phyloP scores from a whole-genome alignment of 129 eudicot species.

The Centaurea solstitialis region DNA sequence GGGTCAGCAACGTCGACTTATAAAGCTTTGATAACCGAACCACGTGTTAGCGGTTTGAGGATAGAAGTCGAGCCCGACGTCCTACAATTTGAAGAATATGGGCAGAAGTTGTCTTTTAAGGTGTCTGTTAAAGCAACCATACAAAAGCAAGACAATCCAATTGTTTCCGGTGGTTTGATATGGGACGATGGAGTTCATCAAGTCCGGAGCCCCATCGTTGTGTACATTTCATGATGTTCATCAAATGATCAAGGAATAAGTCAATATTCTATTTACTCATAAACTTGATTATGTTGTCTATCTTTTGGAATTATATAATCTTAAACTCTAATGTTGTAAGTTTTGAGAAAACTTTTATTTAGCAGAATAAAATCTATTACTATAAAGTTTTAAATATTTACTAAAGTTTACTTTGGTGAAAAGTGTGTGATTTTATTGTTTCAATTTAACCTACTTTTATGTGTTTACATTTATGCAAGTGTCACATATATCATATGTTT shows the following conservation, averaged over 20 bases:
- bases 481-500: no score
- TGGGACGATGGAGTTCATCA: no score
- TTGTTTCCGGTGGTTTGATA: slow-evolving; percentile 15
- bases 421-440: no score
- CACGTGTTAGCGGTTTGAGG: background rate
- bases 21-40: background rate
- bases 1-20: slow-evolving; percentile 22
- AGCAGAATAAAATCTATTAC: no score
- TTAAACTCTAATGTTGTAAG: no score
- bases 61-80: slow-evolving; percentile 15
- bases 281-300: background rate
- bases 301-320: no score
- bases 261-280: no score
- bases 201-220: slow-evolving; percentile 35
- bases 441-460: no score
- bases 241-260: background rate
- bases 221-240: slow-evolving; percentile 17
- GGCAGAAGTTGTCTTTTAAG: slow-evolving; percentile 24
- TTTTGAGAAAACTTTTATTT: no score
- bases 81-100: background rate
- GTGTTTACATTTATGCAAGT: no score
- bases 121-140: slow-evolving; percentile 7
- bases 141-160: background rate
- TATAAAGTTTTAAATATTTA: no score
- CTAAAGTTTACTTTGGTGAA: no score